Evolutionary conservation across 2,329 filamentous ascomycete genomes (phyloP), one percentile per base, ranked within the genome.

Genomic region (Rutstroemia sp.): DNA sequence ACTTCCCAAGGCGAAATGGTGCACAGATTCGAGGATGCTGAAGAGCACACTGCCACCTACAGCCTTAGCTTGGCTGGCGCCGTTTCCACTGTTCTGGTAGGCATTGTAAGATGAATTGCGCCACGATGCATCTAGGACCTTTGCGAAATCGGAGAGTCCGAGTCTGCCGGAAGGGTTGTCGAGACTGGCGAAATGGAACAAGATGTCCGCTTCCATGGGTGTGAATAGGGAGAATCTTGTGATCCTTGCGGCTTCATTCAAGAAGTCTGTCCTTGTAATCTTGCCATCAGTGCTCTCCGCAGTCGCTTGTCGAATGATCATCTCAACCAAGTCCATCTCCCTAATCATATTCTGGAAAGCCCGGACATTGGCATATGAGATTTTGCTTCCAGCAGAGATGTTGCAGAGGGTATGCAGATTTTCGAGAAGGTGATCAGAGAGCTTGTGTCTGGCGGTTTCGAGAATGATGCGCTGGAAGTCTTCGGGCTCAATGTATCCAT

Each of bases 291-390:
- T 65, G 71, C 89, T 95, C 76, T 92, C 91, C 65, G 78, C 76
- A 61, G 90, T 88, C 39, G 94, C 94, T 68, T 90, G 90, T 64
- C 90, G 85, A 62, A 99, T 82, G 69, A 99, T 91, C 63, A 95
- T 77, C 76, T 99, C 94, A 50, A 97, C 89, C 67, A 97, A 81
- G 68, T 99, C 94, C 89, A 99, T 96, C 74, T 97, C 92, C 68
- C 88, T 86, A 66, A 99, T 92, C 73, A 99, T 86, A 71, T 99
- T 99, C 76, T 96, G 92, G 77, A 99, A 99, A 39, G 94, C 94
- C 63, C 94, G 85, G 34, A 99, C 94, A 70, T 95, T 96, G 71
- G 94, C 91, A 70, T 99, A 99, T 6, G 92, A 96, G 65, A 99
- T 94, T 75, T 95, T 96, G 77, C 84, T 94, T 60, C 90, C 86